Base-by-base conservation (phyloP, 768 basidiomycete species). In the Cystobasidium tubakii region DNA sequence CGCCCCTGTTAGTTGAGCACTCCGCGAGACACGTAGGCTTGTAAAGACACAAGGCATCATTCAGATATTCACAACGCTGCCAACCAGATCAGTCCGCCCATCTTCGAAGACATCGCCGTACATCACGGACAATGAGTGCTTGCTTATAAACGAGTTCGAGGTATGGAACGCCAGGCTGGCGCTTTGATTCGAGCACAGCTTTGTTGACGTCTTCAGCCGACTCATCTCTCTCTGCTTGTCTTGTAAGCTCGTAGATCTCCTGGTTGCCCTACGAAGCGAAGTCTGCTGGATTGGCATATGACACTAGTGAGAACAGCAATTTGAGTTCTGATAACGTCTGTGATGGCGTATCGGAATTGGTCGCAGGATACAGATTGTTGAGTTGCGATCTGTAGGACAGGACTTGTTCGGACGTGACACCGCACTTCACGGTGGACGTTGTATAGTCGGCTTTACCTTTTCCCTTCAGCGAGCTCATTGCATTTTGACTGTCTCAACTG, bases 131-230 rank as follows among this genome's bases (percentile, higher is more conserved):
- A 23, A 54, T 34, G 17, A 4, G 21, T 6, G 69, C 53, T 53
- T 71, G 69, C 19, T 53, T 27, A 36, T 55, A 36, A 25, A 67
- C 15, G 66, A 67, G 46, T 65, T 65, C 42, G 17, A 53, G 13
- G 44, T 53, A 43, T 19, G 66, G 69, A 15, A 67, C 29, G n/a
- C 33, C 36, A 36, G 63, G 36, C 23, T 39, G 43, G 4, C 63
- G 9, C 17, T 34, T 29, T 10, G 33, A 60, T 44, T 55, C 69
- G 1, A 71, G 39, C 69, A 71, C 60, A 23, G 69, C 69, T 19
- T 55, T 55, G 36, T 71, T 71, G 54, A 71, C 69, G 25, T 31
- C 69, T 34, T 71, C 69, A 7, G 69, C 69, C 7, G 60, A 44
- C 19, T 36, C 27, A 25, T 71, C 69, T 13, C 69, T 29, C 55